Percentiles rank a stretch among this genome's conserved stretches.
phyloP scores from a whole-genome alignment of 2,329 filamentous ascomycete species.

The Trichoderma breve region DNA sequence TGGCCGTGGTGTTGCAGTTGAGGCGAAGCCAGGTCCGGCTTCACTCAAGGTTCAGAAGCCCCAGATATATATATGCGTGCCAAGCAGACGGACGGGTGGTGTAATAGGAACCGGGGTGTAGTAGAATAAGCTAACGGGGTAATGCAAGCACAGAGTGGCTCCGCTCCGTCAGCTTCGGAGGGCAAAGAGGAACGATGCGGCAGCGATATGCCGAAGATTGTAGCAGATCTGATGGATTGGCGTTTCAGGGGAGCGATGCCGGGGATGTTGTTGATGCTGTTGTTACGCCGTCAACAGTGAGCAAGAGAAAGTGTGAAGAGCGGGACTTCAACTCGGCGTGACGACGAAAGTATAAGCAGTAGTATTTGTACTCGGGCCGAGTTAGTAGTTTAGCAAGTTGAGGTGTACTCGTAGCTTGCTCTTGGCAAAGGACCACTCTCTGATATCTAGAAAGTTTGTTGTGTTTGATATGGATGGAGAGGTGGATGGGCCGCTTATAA shows the following conservation, averaged over 20 bases:
- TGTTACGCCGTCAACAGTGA: not conserved
- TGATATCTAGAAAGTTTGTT: not conserved
- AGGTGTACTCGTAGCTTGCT: not conserved
- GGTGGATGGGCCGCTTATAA: conserved; percentile 4
- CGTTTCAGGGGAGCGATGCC: not conserved
- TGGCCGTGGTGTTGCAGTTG: not conserved
- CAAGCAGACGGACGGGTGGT: not conserved
- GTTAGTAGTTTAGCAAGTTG: not conserved
- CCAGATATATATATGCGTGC: not conserved
- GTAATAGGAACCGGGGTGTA: not conserved
- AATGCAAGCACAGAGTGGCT: conserved; percentile 1
- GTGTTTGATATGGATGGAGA: not conserved
- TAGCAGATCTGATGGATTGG: not conserved
- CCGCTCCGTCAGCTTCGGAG: conserved; percentile 3
- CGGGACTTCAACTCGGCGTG: not conserved
- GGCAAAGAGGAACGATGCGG: not conserved
- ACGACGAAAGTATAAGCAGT: not conserved
- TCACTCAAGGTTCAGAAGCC: not conserved
- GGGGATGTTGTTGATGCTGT: not conserved
- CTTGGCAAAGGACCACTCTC: not conserved
- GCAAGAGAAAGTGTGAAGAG: not conserved
- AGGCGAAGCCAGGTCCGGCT: not conserved
- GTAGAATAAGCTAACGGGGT: conserved; percentile 8
- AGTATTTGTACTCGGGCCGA: not conserved
- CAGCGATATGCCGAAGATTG: not conserved